Conservation (phyloP, 129 eudicot genomes). For the Arctium lappa region DNA sequence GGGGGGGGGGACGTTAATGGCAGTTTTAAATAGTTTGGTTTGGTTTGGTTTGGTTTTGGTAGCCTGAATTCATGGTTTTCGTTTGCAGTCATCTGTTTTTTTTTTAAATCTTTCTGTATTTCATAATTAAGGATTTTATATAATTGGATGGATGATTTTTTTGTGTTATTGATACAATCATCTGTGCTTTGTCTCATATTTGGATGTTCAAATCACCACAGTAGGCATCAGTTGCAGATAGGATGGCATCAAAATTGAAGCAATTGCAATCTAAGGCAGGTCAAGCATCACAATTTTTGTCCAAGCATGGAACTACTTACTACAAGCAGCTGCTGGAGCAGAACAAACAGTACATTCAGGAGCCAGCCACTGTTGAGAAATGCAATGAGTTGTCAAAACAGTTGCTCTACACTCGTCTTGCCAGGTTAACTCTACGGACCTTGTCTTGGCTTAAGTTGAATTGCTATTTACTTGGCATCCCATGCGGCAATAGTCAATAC, state of each 20-base stretch:
- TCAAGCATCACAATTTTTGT: constrained; percentile 56
- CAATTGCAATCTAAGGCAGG: constrained; percentile 65
- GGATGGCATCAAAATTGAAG: constrained; percentile 64
- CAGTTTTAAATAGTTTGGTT: background rate
- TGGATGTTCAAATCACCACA: constrained; percentile 7
- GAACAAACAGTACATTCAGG: constrained; percentile 68
- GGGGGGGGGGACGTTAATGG: background rate
- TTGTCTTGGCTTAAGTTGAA: background rate
- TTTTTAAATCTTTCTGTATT: background rate
- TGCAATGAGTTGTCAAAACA: constrained; percentile 68
- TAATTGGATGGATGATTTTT: background rate
- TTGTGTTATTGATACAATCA: background rate
- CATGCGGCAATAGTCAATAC: background rate
- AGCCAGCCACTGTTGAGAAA: constrained; percentile 74
- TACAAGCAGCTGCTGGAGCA: constrained; percentile 78
- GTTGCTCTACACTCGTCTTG: constrained; percentile 86
- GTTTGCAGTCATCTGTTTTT: background rate
- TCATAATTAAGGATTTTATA: background rate
- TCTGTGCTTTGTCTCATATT: background rate
- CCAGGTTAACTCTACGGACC: constrained; percentile 46
- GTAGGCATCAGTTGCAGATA: constrained; percentile 28
- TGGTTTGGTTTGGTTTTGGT: background rate
- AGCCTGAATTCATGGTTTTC: background rate
- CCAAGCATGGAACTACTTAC: constrained; percentile 59
- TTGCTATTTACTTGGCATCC: background rate